Percentiles rank a stretch among this genome's conserved stretches.
These are phyloP conservation scores for Kodamaea fukazawae DNA, from an alignment of 805 yeast genomes.

Conservation along the genomic window DNA sequence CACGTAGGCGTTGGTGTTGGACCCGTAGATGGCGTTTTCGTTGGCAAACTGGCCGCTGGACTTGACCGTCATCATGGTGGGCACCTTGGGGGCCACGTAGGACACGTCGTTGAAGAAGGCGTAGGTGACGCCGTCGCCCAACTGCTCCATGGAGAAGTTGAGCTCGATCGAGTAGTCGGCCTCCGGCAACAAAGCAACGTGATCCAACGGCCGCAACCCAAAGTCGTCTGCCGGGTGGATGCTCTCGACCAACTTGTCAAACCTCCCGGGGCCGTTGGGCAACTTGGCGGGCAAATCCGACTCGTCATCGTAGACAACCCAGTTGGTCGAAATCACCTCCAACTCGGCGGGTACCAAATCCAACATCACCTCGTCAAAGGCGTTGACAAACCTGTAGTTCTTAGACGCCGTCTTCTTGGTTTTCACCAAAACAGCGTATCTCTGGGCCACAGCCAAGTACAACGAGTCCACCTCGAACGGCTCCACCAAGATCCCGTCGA, in stretches of 20 bases:
- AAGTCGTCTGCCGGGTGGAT: slow-evolving; percentile 63
- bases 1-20: slow-evolving; percentile 62
- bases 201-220: slow-evolving; percentile 61
- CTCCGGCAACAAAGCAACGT: slow-evolving; percentile 48
- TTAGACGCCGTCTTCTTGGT: slow-evolving; percentile 45
- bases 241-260: slow-evolving; percentile 33
- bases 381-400: slow-evolving; percentile 61
- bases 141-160: slow-evolving; percentile 61
- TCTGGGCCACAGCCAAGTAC: slow-evolving; percentile 76
- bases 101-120: slow-evolving; percentile 73
- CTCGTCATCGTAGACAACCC: slow-evolving; percentile 47
- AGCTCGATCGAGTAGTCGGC: slow-evolving; percentile 62
- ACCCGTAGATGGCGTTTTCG: slow-evolving; percentile 66
- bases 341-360: slow-evolving; percentile 64
- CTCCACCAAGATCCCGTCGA: slow-evolving; percentile 53
- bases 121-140: slow-evolving; percentile 72
- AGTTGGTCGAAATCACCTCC: slow-evolving; percentile 52
- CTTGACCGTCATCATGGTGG: slow-evolving; percentile 58
- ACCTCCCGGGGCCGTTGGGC: slow-evolving; percentile 15
- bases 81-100: slow-evolving; percentile 65
- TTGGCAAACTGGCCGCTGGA: slow-evolving; percentile 51
- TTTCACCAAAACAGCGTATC: slow-evolving; percentile 66
- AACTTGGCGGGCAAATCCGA: slow-evolving; percentile 25
- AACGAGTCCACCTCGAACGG: slow-evolving; percentile 54
- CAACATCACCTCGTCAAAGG: slow-evolving; percentile 64